Evolutionary conservation across 768 basidiomycete species (phyloP).

Genomic region (Stropharia rugosoannulata): DNA sequence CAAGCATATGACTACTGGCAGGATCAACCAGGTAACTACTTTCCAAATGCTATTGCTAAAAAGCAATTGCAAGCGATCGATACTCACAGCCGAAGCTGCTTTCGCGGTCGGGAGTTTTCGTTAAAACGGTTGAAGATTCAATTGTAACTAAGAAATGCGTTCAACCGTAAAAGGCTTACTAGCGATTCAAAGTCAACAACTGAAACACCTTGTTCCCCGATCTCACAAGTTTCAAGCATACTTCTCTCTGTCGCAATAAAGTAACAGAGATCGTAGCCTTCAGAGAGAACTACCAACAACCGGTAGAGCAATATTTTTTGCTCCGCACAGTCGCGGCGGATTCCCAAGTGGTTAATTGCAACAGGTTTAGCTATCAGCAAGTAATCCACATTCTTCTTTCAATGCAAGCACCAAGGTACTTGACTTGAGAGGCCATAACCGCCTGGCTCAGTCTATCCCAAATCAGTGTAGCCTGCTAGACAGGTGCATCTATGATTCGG

Average conservation of each 20-base stretch:
- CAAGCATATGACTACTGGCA: constrained; percentile 85
- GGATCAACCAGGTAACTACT: constrained; percentile 83
- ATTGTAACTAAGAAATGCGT: constrained; percentile 12
- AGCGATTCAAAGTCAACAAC: constrained; percentile 19
- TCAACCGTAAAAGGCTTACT: constrained; percentile 16
- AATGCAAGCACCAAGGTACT: constrained; percentile 29
- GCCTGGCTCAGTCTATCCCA: constrained; percentile 28
- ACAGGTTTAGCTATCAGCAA: constrained; percentile 40
- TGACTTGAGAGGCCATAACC: constrained; percentile 22
- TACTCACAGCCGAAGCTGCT: constrained; percentile 17
- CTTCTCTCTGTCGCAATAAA: constrained; percentile 23
- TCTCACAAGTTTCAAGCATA: constrained; percentile 43
- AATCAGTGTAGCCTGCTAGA: constrained; percentile 31
- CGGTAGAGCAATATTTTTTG: constrained; percentile 20
- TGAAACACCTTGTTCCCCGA: constrained; percentile 43
- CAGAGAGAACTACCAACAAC: constrained; percentile 37
- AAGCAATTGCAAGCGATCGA: constrained; percentile 6
- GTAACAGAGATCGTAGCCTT: constrained; percentile 34
- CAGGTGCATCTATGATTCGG: constrained; percentile 33
- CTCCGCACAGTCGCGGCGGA: constrained; percentile 30
- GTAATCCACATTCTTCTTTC: constrained; percentile 34
- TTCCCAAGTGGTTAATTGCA: constrained; percentile 35
- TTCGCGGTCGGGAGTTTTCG: constrained; percentile 24
- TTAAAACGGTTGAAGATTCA: constrained; percentile 23
- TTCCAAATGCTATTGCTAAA: constrained; percentile 19